These are phyloP conservation scores for Aristolochia californica DNA, from an alignment of 164 flowering plant genomes.

Conservation along the genomic window DNA sequence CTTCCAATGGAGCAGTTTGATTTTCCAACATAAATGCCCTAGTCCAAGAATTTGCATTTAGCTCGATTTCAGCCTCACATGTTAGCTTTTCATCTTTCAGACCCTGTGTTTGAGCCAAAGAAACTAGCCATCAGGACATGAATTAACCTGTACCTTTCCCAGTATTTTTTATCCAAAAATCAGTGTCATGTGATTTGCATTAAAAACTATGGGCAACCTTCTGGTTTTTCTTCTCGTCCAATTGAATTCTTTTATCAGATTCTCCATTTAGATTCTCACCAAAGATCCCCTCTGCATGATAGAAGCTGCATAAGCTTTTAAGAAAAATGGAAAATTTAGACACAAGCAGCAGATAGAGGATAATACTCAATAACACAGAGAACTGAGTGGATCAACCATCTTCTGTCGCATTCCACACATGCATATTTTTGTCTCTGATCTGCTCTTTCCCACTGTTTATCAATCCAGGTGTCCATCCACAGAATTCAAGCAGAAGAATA, in stretches of 20 bases:
- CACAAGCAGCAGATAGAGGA: not conserved
- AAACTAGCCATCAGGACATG: constrained; percentile 10
- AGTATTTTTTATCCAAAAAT: constrained; percentile 8
- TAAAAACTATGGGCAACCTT: constrained; percentile 63
- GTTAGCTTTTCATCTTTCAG: constrained; percentile 27
- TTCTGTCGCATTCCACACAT: constrained; percentile 15
- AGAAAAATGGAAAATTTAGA: not conserved
- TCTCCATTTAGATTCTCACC: constrained; percentile 17
- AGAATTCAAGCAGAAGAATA: constrained; percentile 62
- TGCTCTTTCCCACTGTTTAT: constrained; percentile 25
- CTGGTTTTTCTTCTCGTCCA: constrained; percentile 27
- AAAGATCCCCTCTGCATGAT: constrained; percentile 28
- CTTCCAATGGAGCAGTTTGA: constrained; percentile 17
- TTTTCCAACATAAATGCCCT: constrained; percentile 34
- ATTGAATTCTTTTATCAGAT: constrained; percentile 17
- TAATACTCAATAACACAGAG: not conserved
- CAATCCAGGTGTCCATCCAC: constrained; percentile 73
- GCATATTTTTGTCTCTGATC: constrained; percentile 18
- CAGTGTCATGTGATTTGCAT: constrained; percentile 17
- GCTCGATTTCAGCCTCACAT: constrained; percentile 37
- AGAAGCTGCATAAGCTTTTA: constrained; percentile 2
- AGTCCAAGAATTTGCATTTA: constrained; percentile 33
- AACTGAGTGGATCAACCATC: constrained; percentile 12
- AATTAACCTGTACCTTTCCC: constrained; percentile 9
- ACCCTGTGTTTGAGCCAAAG: constrained; percentile 32